Evolutionary conservation across 108 stramenopile species (phyloP).

Genomic region (Pseudonitzschia multistriata): DNA sequence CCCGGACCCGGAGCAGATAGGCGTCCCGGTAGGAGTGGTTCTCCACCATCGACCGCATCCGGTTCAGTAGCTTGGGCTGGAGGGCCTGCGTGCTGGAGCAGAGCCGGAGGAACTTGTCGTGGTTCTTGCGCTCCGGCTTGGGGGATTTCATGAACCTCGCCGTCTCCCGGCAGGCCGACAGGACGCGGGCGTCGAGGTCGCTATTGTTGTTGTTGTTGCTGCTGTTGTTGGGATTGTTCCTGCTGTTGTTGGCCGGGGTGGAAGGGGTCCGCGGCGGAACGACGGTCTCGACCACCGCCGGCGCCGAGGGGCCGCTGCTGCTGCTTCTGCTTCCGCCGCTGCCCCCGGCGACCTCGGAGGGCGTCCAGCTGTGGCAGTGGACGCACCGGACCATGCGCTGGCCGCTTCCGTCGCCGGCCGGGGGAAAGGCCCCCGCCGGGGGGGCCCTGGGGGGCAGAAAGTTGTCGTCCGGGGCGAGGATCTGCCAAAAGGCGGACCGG

Average conservation of each 20-base stretch:
- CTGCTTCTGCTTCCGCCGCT: too few species aligned
- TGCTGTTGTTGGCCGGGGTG: not conserved
- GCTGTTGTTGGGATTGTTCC: conserved; percentile 1
- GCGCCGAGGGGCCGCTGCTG: too few species aligned
- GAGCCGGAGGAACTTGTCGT: conserved; percentile 43
- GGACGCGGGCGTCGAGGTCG: conserved; percentile 12
- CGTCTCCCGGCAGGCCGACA: conserved; percentile 35
- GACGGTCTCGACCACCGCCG: not conserved
- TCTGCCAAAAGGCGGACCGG: conserved; percentile 29
- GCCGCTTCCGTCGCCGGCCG: not conserved
- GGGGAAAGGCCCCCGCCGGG: conserved; percentile 11
- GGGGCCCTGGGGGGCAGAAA: conserved; percentile 23
- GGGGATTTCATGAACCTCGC: conserved; percentile 29
- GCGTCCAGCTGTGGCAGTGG: conserved; percentile 23
- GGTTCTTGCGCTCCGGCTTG: conserved; percentile 6
- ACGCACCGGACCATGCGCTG: conserved; percentile 24
- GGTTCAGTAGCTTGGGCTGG: conserved; percentile 41
- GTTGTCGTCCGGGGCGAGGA: conserved; percentile 53
- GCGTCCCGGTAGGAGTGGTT: conserved; percentile 34
- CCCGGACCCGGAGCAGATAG: conserved; percentile 36
- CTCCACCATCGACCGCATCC: conserved; percentile 32
- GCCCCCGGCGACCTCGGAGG: not conserved
- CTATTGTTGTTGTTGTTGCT: not conserved
- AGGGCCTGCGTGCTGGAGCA: conserved; percentile 31
- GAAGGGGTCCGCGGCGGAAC: not conserved